Percentiles rank a stretch among this genome's conserved stretches.
Evolutionary conservation across 116 monocot species (phyloP).

Genomic region (Phalaenopsis hybrid): DNA sequence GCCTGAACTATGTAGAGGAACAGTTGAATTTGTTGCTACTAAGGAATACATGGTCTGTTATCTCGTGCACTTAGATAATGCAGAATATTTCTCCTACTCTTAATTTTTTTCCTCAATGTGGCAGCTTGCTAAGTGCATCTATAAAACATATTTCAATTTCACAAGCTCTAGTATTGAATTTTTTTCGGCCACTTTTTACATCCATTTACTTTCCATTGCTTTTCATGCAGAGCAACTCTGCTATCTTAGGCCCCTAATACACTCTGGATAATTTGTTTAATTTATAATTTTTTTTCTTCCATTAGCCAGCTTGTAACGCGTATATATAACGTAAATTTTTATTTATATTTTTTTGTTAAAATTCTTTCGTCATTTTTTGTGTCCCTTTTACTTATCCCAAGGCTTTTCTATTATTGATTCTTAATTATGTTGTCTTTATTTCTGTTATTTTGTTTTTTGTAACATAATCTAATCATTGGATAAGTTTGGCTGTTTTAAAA

Average conservation of each 20-base stretch:
- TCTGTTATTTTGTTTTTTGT: background rate
- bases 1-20: constrained; percentile 89
- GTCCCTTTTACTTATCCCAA: background rate
- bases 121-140: background rate
- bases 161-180: background rate
- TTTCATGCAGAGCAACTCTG: constrained; percentile 8
- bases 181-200: background rate
- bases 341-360: background rate
- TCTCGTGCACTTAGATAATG: background rate
- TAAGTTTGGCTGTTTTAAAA: background rate
- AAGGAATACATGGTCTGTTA: constrained; percentile 85
- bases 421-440: background rate
- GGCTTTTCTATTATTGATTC: background rate
- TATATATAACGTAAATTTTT: background rate
- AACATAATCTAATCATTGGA: too few species aligned
- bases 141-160: background rate
- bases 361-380: background rate
- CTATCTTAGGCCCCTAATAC: background rate
- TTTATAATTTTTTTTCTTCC: background rate
- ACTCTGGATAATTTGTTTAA: background rate
- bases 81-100: background rate
- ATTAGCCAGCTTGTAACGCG: background rate
- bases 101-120: background rate
- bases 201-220: too few species aligned
- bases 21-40: constrained; percentile 98